A percentile compares a stretch with the other conserved stretches of the same genome.
Conservation (phyloP, 345 rosid species). For the Ricinus communis region DNA sequence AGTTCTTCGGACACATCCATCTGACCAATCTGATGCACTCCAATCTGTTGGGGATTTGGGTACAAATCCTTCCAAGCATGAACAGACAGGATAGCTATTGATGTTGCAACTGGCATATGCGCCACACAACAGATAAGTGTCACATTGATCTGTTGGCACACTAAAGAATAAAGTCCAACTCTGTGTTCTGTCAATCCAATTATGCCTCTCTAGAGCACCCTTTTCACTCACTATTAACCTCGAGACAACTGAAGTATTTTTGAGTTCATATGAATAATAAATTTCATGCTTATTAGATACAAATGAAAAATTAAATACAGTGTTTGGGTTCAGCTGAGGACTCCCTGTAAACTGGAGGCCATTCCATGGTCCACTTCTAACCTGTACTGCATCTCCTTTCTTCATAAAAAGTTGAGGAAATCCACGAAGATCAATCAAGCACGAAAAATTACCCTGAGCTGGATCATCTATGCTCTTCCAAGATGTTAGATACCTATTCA, state of each 20-base stretch:
- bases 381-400: constrained; percentile 9
- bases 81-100: not conserved
- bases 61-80: constrained; percentile 24
- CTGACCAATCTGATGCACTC: constrained; percentile 19
- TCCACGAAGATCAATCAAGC: constrained; percentile 19
- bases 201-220: constrained; percentile 10
- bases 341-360: constrained; percentile 23
- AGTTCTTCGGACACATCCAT: constrained; percentile 20
- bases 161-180: constrained; percentile 13
- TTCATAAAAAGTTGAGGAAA: constrained; percentile 5
- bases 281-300: constrained; percentile 14
- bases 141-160: constrained; percentile 17
- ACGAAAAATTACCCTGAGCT: constrained; percentile 16
- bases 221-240: constrained; percentile 11
- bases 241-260: constrained; percentile 9
- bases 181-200: constrained; percentile 18
- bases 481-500: constrained; percentile 9
- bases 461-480: constrained; percentile 26
- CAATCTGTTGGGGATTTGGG: constrained; percentile 22
- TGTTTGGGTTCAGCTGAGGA: not conserved
- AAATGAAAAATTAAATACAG: constrained; percentile 7
- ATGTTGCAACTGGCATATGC: constrained; percentile 21
- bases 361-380: constrained; percentile 32
- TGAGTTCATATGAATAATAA: constrained; percentile 1
- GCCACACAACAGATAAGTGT: constrained; percentile 15